These are phyloP conservation scores for Sherardia arvensis DNA, from an alignment of 257 asterid species.

Conservation along the genomic window DNA sequence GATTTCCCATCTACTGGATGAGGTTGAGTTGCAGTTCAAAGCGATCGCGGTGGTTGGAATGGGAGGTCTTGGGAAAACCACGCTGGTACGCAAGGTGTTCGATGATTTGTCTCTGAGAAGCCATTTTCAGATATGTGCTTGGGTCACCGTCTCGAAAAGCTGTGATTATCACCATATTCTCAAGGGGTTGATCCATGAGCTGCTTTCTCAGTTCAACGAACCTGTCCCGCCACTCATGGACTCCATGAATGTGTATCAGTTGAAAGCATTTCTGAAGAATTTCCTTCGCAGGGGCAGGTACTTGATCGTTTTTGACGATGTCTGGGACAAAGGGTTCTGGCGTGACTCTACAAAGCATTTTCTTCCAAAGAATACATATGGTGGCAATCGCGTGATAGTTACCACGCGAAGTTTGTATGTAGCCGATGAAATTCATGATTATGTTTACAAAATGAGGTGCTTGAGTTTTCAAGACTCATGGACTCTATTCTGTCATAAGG, in stretches of 20 bases:
- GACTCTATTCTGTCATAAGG: not conserved
- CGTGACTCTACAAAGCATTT: not conserved
- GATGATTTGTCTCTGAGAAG: not conserved
- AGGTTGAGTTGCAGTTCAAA: not conserved
- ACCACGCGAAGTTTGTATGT: constrained; percentile 1
- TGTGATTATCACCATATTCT: not conserved
- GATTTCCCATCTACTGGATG: not conserved
- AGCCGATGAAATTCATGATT: not conserved
- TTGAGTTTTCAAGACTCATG: constrained; percentile 14
- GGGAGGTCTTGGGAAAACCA: not conserved
- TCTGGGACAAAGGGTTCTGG: constrained; percentile 9
- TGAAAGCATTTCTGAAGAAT: constrained; percentile 5
- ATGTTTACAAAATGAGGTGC: constrained; percentile 1
- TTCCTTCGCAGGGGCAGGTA: constrained; percentile 2
- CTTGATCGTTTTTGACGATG: constrained; percentile 17
- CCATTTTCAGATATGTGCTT: not conserved
- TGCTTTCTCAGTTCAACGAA: not conserved
- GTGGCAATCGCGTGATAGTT: constrained; percentile 8
- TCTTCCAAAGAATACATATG: constrained; percentile 8
- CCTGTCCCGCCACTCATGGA: not conserved
- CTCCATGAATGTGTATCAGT: not conserved
- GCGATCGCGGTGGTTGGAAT: not conserved
- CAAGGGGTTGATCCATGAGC: not conserved
- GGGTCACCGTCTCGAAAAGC: not conserved
- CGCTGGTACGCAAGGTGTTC: not conserved